A percentile compares a stretch with the other conserved stretches of the same genome.
phyloP scores from a whole-genome alignment of 2,329 filamentous ascomycete genomes.

The Aureobasidium sp. region DNA sequence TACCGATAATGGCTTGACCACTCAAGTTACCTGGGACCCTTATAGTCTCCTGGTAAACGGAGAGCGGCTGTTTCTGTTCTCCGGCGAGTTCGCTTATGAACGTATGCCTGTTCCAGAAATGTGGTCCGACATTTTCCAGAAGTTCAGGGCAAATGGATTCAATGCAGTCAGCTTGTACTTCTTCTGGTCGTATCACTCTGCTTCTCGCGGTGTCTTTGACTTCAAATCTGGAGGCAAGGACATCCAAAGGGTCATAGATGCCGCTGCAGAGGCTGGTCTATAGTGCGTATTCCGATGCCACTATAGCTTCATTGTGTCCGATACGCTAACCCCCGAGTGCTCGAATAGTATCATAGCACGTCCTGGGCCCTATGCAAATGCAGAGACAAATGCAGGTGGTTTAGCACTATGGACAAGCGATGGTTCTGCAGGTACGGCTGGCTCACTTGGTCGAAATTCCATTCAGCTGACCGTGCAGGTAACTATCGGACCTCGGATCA shows the following conservation, averaged over 20 bases:
- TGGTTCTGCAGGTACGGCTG: conserved; percentile 42
- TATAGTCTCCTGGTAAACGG: conserved; percentile 45
- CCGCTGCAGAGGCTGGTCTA: conserved; percentile 44
- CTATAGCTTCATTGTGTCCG: not conserved
- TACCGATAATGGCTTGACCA: conserved; percentile 22
- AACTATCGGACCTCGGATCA: conserved; percentile 38
- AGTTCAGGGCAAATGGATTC: conserved; percentile 44
- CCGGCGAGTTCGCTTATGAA: conserved; percentile 48
- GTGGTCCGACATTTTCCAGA: conserved; percentile 44
- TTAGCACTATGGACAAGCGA: conserved; percentile 54
- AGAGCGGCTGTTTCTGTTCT: conserved; percentile 43
- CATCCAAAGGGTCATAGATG: conserved; percentile 42
- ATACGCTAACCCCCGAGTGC: not conserved
- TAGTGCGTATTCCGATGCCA: not conserved
- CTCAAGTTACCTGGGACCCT: conserved; percentile 45
- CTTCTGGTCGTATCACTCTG: conserved; percentile 23
- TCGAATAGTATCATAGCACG: conserved; percentile 22
- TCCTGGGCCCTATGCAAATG: conserved; percentile 55
- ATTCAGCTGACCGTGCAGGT: not conserved
- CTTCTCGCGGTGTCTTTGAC: conserved; percentile 28
- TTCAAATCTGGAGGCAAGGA: conserved; percentile 46
- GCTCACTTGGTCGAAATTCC: not conserved
- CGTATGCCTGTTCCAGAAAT: conserved; percentile 42
- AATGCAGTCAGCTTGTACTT: conserved; percentile 32
- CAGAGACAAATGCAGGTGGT: conserved; percentile 52